Evolutionary conservation across 2,329 filamentous ascomycete genomes (phyloP).

Genomic region (Aspergillus flavus): DNA sequence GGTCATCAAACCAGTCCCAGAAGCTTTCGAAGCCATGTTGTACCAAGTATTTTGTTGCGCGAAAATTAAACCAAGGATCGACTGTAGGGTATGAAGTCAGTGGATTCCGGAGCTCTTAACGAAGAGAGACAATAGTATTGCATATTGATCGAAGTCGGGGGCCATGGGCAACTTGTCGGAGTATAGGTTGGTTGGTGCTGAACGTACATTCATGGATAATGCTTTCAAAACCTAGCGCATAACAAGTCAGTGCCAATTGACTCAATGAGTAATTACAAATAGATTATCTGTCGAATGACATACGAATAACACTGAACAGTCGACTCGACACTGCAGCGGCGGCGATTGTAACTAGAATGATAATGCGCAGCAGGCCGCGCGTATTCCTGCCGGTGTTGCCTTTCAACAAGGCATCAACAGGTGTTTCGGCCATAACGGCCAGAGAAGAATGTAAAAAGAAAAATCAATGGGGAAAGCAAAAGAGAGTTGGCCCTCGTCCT

Average conservation of each 20-base stretch:
- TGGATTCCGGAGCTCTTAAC: conserved; percentile 18
- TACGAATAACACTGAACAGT: conserved; percentile 97
- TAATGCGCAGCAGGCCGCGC: conserved; percentile 79
- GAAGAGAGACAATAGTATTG: conserved; percentile 4
- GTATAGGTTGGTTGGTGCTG: conserved; percentile 13
- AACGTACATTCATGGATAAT: conserved; percentile 98
- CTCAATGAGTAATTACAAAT: background rate
- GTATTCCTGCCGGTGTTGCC: conserved; percentile 79
- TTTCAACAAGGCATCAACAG: conserved; percentile 66
- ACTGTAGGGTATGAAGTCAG: conserved; percentile 58
- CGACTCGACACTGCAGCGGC: conserved; percentile 89
- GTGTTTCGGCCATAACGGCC: conserved; percentile 50
- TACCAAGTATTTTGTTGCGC: conserved; percentile 96
- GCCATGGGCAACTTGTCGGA: background rate
- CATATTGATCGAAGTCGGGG: background rate
- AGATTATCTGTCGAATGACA: conserved; percentile 40
- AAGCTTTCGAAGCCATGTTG: conserved; percentile 98
- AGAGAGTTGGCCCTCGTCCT: conserved; percentile 27
- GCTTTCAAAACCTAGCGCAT: conserved; percentile 79
- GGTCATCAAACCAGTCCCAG: conserved; percentile 99
- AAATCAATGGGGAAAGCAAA: conserved; percentile 32
- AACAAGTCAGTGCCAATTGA: conserved; percentile 15
- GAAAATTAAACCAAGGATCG: conserved; percentile 99
- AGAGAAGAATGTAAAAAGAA: conserved; percentile 29
- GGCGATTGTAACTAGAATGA: conserved; percentile 90